These are phyloP conservation scores for Coemansia sp. DNA, from an alignment of 192 early-diverging fungal genomes.

Conservation along the genomic window DNA sequence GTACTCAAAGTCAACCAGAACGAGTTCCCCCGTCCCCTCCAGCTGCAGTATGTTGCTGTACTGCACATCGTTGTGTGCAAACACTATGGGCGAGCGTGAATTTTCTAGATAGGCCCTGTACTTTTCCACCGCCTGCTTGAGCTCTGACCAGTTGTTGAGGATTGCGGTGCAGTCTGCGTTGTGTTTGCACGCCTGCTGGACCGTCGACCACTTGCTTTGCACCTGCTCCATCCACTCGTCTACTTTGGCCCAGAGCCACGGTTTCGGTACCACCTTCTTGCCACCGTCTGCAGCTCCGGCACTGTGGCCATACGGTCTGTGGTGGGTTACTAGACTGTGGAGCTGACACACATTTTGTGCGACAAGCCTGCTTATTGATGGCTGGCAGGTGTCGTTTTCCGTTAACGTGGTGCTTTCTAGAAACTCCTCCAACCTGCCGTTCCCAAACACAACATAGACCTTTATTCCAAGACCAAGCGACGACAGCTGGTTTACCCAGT, in stretches of 20 bases:
- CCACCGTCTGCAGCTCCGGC: background rate
- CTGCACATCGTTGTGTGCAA: slow-evolving; percentile 88
- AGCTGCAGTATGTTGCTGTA: slow-evolving; percentile 82
- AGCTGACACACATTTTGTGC: slow-evolving; percentile 68
- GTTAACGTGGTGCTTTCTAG: slow-evolving; percentile 73
- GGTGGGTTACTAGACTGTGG: slow-evolving; percentile 66
- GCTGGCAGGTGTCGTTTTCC: slow-evolving; percentile 64
- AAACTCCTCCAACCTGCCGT: slow-evolving; percentile 85
- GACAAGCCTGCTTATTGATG: slow-evolving; percentile 65
- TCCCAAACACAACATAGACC: slow-evolving; percentile 73
- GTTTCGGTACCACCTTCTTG: slow-evolving; percentile 13
- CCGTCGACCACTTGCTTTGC: slow-evolving; percentile 18
- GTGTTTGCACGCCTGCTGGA: slow-evolving; percentile 13
- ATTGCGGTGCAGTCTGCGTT: slow-evolving; percentile 23
- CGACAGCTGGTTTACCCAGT: slow-evolving; percentile 72
- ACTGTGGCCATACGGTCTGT: slow-evolving; percentile 48
- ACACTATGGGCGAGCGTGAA: slow-evolving; percentile 68
- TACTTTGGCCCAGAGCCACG: slow-evolving; percentile 69
- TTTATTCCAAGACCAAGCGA: slow-evolving; percentile 68
- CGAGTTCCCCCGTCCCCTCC: slow-evolving; percentile 59
- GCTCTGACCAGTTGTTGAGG: slow-evolving; percentile 27
- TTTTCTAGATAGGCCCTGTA: slow-evolving; percentile 57
- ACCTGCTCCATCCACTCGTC: slow-evolving; percentile 61
- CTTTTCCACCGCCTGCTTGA: slow-evolving; percentile 47
- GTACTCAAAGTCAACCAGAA: slow-evolving; percentile 82